Evolutionary conservation across 441 rosid genomes (phyloP).

Genomic region (Caryocar brasiliense): DNA sequence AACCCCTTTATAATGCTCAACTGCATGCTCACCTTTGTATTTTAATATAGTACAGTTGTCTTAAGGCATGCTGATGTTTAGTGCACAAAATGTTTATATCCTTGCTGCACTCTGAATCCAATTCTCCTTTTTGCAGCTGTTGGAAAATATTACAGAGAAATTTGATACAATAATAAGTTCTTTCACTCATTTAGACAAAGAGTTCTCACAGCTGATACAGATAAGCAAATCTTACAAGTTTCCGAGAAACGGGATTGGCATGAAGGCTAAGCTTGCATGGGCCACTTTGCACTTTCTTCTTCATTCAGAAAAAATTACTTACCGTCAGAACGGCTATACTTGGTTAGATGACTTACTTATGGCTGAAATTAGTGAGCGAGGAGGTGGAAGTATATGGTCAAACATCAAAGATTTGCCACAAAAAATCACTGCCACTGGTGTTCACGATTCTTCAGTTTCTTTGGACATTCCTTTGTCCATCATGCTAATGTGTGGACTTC

Average conservation of each 20-base stretch:
- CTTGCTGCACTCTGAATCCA: constrained; percentile 6
- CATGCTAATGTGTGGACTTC: constrained; percentile 84
- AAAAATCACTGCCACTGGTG: constrained; percentile 65
- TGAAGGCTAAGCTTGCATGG: constrained; percentile 72
- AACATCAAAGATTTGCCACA: constrained; percentile 63
- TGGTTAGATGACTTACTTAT: constrained; percentile 95
- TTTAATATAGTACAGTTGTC: too few relatives aligned
- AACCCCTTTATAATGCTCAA: too few relatives aligned
- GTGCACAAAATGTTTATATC: too few relatives aligned
- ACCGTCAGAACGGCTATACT: constrained; percentile 80
- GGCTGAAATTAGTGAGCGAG: constrained; percentile 77
- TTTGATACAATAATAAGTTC: constrained; percentile 70
- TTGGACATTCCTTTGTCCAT: constrained; percentile 77
- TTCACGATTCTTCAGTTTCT: constrained; percentile 46
- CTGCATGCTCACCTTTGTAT: too few relatives aligned
- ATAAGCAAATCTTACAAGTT: constrained; percentile 68
- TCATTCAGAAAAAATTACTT: constrained; percentile 79
- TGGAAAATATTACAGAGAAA: constrained; percentile 74
- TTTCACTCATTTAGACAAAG: constrained; percentile 83
- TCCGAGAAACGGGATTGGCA: constrained; percentile 37
- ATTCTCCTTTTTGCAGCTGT: constrained; percentile 51
- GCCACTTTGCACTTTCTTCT: constrained; percentile 91
- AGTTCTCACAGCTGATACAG: constrained; percentile 74
- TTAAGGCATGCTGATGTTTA: too few relatives aligned
- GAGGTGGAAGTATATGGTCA: constrained; percentile 52